Evolutionary conservation across 371 early-diverging fungal species (phyloP), one percentile per base, ranked within the genome.

Genomic region (Rhizopus delemar): DNA sequence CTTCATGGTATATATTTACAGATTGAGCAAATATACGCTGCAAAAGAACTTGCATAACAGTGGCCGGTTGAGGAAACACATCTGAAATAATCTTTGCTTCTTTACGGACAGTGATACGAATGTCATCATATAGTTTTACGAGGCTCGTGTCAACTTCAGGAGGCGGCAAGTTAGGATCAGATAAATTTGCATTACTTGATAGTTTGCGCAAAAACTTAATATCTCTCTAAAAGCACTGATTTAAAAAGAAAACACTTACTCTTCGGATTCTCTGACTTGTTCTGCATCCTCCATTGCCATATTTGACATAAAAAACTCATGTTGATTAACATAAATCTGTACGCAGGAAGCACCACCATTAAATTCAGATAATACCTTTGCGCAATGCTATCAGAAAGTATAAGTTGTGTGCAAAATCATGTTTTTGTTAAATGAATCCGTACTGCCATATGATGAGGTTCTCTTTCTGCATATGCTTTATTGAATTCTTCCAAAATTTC

Each of bases 1-100:
- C 39, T 9, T 39, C 11, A 48, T 8, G 8, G 11, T 56, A 43
- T 34, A 12, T 8, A 67, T 73, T 63, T 86, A 95, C 93, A 43
- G 95, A 89, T 79, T 97, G 96, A 52, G 93, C 96, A 83, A 97
- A 98, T 3, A 96, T 87, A 41, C 98, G 86, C 63, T 95, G 95
- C 29, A 97, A 75, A 56, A 98, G 90, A 45, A 89, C 89, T 79
- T 94, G 93, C 85, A 97, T 89, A 8, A 97, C 94, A 1, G 87
- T 81, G 3, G 88, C 81, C 8, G 97, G 87, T 56, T 95, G 92
- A n/a, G 97, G 95, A 62, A 98, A 98, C 2, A 98, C 95, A 60
- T 82, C 83, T 1, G 89, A 90, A 32, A 97, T 93, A 36, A 91
- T 87, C 12, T 85, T 86, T 75, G 95, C 96, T 71, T 98, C 98